These are phyloP conservation scores for Crithidia expoeki DNA, from an alignment of 208 protist species.

Conservation along the genomic window DNA sequence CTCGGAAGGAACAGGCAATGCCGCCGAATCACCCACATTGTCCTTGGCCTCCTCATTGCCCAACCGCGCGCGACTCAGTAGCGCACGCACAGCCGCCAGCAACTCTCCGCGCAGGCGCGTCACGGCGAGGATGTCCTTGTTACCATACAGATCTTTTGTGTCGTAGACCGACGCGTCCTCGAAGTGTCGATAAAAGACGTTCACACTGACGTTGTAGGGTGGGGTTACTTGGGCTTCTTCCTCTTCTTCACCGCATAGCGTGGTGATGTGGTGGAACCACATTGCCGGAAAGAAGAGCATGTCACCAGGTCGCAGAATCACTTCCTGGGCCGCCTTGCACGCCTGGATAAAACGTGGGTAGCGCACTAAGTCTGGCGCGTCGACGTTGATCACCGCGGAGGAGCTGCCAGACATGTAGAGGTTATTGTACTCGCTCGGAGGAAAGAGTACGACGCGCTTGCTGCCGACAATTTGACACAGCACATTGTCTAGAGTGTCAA, in stretches of 20 bases:
- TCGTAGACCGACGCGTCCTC: slow-evolving; percentile 59
- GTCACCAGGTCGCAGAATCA: slow-evolving; percentile 88
- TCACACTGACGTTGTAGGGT: slow-evolving; percentile 81
- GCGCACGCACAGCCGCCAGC: slow-evolving; percentile 26
- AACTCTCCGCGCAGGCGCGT: slow-evolving; percentile 53
- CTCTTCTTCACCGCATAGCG: slow-evolving; percentile 30
- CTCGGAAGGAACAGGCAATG: slow-evolving; percentile 32
- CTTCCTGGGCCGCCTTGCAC: slow-evolving; percentile 67
- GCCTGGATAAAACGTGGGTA: slow-evolving; percentile 88
- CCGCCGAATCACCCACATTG: background rate
- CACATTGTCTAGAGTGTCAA: slow-evolving; percentile 94
- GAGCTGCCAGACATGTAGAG: slow-evolving; percentile 92
- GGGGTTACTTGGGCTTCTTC: background rate
- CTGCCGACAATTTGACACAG: slow-evolving; percentile 89
- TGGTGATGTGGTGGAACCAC: slow-evolving; percentile 94
- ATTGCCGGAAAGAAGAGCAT: slow-evolving; percentile 93
- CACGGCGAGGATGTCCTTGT: slow-evolving; percentile 82
- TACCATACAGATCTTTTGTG: slow-evolving; percentile 89
- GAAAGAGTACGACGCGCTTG: slow-evolving; percentile 92
- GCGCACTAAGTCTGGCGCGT: slow-evolving; percentile 67
- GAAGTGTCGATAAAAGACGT: slow-evolving; percentile 90
- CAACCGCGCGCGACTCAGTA: slow-evolving; percentile 25
- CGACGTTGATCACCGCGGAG: slow-evolving; percentile 84
- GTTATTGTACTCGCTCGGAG: slow-evolving; percentile 84
- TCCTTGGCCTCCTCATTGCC: background rate